Base-by-base conservation (phyloP, 1,139 yeast genomes). In the Hansenula sp. region DNA sequence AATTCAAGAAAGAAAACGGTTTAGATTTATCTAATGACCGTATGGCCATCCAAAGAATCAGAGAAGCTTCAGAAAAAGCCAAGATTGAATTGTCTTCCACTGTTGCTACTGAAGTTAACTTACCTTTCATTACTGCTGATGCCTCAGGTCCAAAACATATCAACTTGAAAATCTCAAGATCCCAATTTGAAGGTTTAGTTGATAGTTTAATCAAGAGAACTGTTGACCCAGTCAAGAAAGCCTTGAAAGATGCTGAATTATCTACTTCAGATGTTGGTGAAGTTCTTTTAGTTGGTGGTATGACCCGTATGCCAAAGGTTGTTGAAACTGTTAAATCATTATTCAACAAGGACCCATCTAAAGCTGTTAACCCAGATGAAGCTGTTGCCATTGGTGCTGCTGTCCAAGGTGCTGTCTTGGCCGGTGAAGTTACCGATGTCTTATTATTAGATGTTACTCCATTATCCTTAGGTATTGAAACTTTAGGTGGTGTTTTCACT, bases 311-410 rank as follows among this genome's bases (percentile, higher is more conserved):
- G 99, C 99, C 99, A 73, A 94, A 93, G 84, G 98, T 93, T 66
- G 77, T 89, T 54, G 97, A 90, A 68, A 91, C 98, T 61, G 99
- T 93, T 68, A 91, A 90, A 77, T 70, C 79, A 54, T 77, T 93
- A 61, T 93, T 93, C 71, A 94, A 94, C 68, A 88, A 81, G 72
- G 96, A 93, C 66, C 97, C 99, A 65, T 88, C 96, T 57, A 94
- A 93, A 81, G 91, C 96, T 58, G 98, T 93, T 66, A 94, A 93
- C 86, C 99, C 99, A 62, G 99, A 93, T 71, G 99, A 93, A 78
- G 99, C 99, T 54, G 99, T 93, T 59, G 99, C 99, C 65, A 89
- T 93, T 76, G 99, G 99, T 78, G 99, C 99, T 57, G 99, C 99
- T 56, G 93, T 93, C 62, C 99, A 93, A 76, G 99, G 98, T 76